These are phyloP conservation scores for Colletotrichum echinochloae DNA, from an alignment of 2,329 filamentous ascomycete species.

Conservation along the genomic window DNA sequence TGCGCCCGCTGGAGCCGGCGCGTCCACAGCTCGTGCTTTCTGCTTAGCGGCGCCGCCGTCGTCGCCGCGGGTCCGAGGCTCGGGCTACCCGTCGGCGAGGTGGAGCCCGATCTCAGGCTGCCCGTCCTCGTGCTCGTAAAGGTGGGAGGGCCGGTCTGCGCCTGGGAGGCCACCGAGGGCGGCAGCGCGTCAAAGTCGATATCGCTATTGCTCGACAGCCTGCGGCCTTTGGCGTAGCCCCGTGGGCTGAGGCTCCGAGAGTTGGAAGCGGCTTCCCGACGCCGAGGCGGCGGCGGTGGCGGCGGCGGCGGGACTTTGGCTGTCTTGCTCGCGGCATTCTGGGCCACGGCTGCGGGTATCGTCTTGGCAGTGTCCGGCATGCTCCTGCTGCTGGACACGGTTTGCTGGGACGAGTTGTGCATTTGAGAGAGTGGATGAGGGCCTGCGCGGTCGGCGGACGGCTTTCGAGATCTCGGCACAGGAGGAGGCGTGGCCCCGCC, in stretches of 20 bases:
- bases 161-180: conserved; percentile 45
- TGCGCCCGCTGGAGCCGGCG: conserved; percentile 75
- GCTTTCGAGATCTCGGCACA: conserved; percentile 53
- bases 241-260: conserved; percentile 49
- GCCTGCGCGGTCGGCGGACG: conserved; percentile 43
- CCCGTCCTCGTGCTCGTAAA: conserved; percentile 46
- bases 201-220: conserved; percentile 53
- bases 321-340: conserved; percentile 26
- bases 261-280: conserved; percentile 56
- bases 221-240: conserved; percentile 47
- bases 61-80: conserved; percentile 48
- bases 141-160: conserved; percentile 39
- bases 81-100: conserved; percentile 52
- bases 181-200: conserved; percentile 57
- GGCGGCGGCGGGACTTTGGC: conserved; percentile 53
- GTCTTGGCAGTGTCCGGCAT: conserved; percentile 21
- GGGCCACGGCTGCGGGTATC: conserved; percentile 15
- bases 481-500: conserved; percentile 45
- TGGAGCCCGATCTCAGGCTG: conserved; percentile 47
- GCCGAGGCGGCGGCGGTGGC: conserved; percentile 62
- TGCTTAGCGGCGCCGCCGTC: conserved; percentile 57
- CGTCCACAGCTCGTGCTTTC: conserved; percentile 79
- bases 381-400: conserved; percentile 42
- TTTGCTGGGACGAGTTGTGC: conserved; percentile 55
- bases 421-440: conserved; percentile 56